phyloP scores from a whole-genome alignment of 2,329 filamentous ascomycete genomes.

The Aspergillus fischeri region DNA sequence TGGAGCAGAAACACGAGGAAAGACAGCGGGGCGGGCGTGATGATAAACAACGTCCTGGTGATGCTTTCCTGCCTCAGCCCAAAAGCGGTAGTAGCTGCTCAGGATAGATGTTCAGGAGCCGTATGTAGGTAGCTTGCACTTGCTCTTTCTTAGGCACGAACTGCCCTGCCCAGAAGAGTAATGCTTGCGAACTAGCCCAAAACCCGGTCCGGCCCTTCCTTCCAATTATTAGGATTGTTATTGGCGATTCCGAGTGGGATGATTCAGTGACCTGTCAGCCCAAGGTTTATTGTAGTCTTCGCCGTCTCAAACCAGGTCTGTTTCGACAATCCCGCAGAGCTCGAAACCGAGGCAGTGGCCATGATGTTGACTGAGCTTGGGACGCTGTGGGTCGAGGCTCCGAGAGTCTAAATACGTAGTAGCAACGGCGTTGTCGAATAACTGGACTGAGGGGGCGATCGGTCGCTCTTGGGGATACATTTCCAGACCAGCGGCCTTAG shows the following conservation, averaged over 20 bases:
- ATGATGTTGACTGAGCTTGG: not conserved
- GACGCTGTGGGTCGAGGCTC: not conserved
- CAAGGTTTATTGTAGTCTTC: not conserved
- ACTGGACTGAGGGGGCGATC: too few relatives aligned
- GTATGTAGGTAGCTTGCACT: not conserved
- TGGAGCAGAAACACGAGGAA: too few relatives aligned
- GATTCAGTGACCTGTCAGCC: not conserved
- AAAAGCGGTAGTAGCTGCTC: not conserved
- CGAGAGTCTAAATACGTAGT: not conserved
- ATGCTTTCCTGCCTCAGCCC: not conserved
- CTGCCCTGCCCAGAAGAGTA: constrained; percentile 7
- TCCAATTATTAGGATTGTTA: not conserved
- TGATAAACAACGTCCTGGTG: not conserved
- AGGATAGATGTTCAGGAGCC: too few relatives aligned
- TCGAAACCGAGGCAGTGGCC: not conserved
- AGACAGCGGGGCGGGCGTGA: not conserved
- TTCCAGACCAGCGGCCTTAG: not conserved
- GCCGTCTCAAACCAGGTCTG: not conserved
- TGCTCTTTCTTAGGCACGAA: not conserved
- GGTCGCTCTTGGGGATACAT: too few relatives aligned
- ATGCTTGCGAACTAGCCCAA: constrained; percentile 6
- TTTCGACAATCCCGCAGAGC: not conserved
- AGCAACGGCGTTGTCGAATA: too few relatives aligned
- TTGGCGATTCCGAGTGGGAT: not conserved
- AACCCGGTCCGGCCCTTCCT: not conserved